Base-by-base conservation (phyloP, 345 rosid species). In the Trapa incisa region DNA sequence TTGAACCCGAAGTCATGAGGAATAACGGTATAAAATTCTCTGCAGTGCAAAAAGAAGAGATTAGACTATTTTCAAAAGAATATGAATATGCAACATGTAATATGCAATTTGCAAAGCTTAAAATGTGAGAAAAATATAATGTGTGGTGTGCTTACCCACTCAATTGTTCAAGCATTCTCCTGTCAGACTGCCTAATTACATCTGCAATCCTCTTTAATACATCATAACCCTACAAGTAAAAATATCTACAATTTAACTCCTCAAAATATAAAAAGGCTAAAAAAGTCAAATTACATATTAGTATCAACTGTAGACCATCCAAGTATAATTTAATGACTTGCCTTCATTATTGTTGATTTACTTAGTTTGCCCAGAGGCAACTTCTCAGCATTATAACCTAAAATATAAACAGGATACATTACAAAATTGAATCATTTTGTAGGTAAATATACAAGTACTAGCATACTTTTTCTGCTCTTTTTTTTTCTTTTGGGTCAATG, bases 331-430 rank as follows among this genome's bases (percentile, higher is more conserved):
- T 22, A 54, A 54, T n/a, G 35, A 64, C 69, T 69, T 58, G 78
- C 89, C 87, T 81, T 86, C 70, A 75, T 66, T 71, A 92, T 83
- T 61, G 89, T 89, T 68, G 91, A 71, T 83, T 82, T 86, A 83
- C 96, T 92, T 70, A 92, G 82, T 78, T 86, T 92, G 16, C 98
- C 98, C 50, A 92, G 96, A 33, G 98, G 96, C 83, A 92, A 74
- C 82, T 87, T 89, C 68, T 89, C 83, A 79, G 96, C 96, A 73
- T 92, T 85, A 72, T 89, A 88, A 72, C 92, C 88, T 86, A 36
- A 75, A 81, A 82, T 8, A 47, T 60, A 75, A 71, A 81, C 12
- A 56, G 50, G 74, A 71, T n/a, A 53, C 32, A 5, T 13, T 29
- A 42, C 61, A 48, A 48, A 60, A 14, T 38, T 32, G 67, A 41